Percentiles rank a stretch among this genome's conserved stretches.
Evolutionary conservation across 139 green algal species (phyloP).

Genomic region (Monoraphidium neglectum): DNA sequence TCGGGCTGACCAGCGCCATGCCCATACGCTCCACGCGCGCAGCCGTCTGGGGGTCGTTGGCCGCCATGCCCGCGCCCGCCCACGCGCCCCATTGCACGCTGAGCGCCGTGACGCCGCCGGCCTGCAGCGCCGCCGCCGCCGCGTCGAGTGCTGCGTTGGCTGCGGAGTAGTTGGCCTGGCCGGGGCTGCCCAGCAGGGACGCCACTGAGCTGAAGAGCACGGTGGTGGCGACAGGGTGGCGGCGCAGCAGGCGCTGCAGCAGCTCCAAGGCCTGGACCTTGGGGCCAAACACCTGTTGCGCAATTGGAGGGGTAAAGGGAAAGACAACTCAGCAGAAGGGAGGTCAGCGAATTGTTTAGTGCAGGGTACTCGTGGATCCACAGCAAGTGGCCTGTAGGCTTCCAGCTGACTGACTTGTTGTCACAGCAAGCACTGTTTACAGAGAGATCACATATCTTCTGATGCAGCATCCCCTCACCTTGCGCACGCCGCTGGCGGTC

Average conservation of each 20-base stretch:
- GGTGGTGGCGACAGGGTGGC: slow-evolving; percentile 17
- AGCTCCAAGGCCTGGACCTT: slow-evolving; percentile 35
- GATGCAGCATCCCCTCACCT: slow-evolving; percentile 42
- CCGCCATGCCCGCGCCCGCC: slow-evolving; percentile 68
- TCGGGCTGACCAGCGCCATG: slow-evolving; percentile 59
- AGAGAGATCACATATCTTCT: too few relatives aligned
- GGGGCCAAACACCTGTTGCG: slow-evolving; percentile 14
- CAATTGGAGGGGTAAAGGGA: too few relatives aligned
- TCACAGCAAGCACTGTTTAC: not conserved
- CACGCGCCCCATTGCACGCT: slow-evolving; percentile 79
- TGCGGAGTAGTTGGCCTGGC: slow-evolving; percentile 73
- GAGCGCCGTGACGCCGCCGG: slow-evolving; percentile 35
- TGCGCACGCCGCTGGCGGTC: slow-evolving; percentile 35
- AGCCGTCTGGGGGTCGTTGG: slow-evolving; percentile 40
- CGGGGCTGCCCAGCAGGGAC: slow-evolving; percentile 61
- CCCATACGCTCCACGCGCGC: slow-evolving; percentile 63
- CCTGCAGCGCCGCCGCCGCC: slow-evolving; percentile 6
- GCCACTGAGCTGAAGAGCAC: slow-evolving; percentile 79
- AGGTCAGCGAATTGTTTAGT: not conserved
- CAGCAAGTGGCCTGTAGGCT: not conserved
- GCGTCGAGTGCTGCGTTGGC: slow-evolving; percentile 69
- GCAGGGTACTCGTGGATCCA: not conserved
- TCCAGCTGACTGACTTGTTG: not conserved
- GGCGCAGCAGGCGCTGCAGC: not conserved
- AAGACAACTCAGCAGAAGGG: too few relatives aligned